Conservation (phyloP, 345 rosid genomes). For the Xanthoceras sorbifolium region DNA sequence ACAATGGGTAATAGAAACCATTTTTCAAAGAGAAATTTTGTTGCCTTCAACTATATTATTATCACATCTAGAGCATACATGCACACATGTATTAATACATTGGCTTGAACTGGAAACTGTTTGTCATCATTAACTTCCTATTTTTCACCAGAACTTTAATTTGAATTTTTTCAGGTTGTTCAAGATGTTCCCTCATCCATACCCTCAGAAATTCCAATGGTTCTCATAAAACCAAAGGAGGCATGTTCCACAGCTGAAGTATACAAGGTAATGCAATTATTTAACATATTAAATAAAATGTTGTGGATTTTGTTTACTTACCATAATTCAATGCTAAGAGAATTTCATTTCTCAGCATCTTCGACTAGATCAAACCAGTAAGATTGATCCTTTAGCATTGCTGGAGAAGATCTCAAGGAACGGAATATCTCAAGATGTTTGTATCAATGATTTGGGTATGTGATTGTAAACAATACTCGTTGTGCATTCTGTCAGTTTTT, state of each 20-base stretch:
- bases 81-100: not conserved
- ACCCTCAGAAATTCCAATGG: constrained; percentile 73
- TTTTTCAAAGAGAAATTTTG: not conserved
- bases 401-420: constrained; percentile 67
- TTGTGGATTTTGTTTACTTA: constrained; percentile 10
- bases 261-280: constrained; percentile 62
- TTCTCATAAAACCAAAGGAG: constrained; percentile 83
- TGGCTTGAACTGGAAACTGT: not conserved
- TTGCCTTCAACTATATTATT: not conserved
- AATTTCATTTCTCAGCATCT: constrained; percentile 52
- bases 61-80: not conserved
- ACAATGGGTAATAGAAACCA: not conserved
- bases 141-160: constrained; percentile 22
- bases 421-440: constrained; percentile 84
- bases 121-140: constrained; percentile 5
- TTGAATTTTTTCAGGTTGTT: constrained; percentile 57
- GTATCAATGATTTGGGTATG: constrained; percentile 91
- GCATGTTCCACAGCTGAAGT: constrained; percentile 96
- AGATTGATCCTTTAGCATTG: constrained; percentile 65
- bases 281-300: not conserved
- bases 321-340: constrained; percentile 9
- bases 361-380: constrained; percentile 69
- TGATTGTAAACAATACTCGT: constrained; percentile 18
- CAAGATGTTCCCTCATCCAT: constrained; percentile 80
- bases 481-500: not conserved